phyloP scores from a whole-genome alignment of 305 asterid species.

The Fraxinus baroniana region DNA sequence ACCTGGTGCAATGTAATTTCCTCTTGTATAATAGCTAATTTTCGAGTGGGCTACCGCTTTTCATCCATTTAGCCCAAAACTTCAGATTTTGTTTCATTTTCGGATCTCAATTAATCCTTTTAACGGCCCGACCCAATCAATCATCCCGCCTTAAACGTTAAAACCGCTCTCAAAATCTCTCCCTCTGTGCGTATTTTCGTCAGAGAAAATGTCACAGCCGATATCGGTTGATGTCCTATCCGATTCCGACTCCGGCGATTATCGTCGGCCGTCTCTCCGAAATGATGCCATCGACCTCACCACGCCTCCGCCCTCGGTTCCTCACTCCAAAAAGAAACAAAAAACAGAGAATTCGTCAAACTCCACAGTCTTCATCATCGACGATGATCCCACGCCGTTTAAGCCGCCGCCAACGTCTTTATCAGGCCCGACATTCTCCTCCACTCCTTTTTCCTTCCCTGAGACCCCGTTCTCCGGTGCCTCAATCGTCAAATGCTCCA shows the following conservation, averaged over 20 bases:
- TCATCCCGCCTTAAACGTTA: constrained; percentile 28
- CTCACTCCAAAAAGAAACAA: constrained; percentile 48
- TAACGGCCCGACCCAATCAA: constrained; percentile 14
- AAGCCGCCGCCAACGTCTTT: constrained; percentile 13
- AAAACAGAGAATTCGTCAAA: constrained; percentile 31
- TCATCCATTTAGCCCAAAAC: background rate
- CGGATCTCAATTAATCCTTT: background rate
- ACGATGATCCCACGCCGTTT: constrained; percentile 52
- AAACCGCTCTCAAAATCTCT: background rate
- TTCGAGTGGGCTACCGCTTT: background rate
- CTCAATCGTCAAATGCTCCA: constrained; percentile 36
- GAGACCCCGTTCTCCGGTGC: constrained; percentile 55
- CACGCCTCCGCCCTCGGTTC: constrained; percentile 42
- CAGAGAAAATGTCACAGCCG: constrained; percentile 50
- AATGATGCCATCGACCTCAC: constrained; percentile 51
- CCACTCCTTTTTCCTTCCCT: constrained; percentile 44
- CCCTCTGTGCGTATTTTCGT: background rate
- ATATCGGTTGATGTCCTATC: constrained; percentile 47
- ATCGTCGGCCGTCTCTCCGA: background rate
- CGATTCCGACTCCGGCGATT: constrained; percentile 36
- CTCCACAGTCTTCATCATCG: constrained; percentile 49
- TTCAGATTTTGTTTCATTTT: background rate
- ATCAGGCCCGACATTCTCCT: constrained; percentile 1
- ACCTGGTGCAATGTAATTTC: too few species aligned
- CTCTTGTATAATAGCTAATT: too few species aligned